Base-by-base conservation (phyloP, 129 eudicot species). In the Dittrichia graveolens region DNA sequence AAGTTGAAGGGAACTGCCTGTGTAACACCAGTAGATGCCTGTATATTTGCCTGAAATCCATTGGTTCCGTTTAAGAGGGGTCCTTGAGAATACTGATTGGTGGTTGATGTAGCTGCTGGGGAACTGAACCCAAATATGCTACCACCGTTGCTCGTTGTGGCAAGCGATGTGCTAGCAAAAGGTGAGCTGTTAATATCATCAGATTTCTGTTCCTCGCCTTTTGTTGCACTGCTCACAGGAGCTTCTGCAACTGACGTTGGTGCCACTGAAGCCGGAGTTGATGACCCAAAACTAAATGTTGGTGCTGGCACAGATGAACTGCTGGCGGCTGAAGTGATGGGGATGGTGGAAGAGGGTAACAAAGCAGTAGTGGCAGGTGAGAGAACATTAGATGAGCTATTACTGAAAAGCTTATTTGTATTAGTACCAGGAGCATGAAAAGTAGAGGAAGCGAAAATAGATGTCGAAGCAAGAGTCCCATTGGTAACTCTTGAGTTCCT, bases 401-500 rank as follows among this genome's bases (percentile, higher is more conserved):
- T 76, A 10, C 84, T 24, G 15, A 71, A 60, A 68, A 8, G 55
- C 49, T 81, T 77, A 66, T 49, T 75, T 42, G 78, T 13, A 42
- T 66, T 38, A 45, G 34, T 47, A 76, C 66, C 69, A 43, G 81
- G 71, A 49, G 85, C 52, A 11, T 70, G 61, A 56, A 57, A 57
- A 43, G 84, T 67, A 69, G 75, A 37, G 4, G 77, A 56, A 45
- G 61, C 71, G 44, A 78, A 59, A 11, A n/a, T 9, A 15, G 82
- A 66, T 64, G 89, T 87, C 18, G 82, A 67, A 83, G 75, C 62
- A 48, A 48, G 64, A 38, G 65, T 56, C 69, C 95, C 95, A 38
- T 82, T 82, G 24, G 69, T 56, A 39, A 31, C 44, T 73, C 31
- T 69, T 12, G 79, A 63, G 53, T 49, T 66, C 19, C 75, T 77